phyloP scores from a whole-genome alignment of 306 rosid species.

The Nissolia schottii region DNA sequence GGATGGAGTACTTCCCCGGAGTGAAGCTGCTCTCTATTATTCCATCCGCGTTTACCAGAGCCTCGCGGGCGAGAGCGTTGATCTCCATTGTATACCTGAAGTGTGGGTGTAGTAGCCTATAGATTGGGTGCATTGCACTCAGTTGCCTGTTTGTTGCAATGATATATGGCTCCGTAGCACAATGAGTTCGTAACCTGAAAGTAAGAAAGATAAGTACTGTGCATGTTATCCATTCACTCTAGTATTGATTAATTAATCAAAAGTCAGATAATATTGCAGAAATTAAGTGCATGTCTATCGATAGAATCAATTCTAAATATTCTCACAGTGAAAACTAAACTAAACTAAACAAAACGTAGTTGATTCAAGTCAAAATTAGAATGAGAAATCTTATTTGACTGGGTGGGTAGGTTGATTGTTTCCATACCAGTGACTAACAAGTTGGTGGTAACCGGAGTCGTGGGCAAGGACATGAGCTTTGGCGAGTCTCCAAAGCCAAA shows the following conservation, averaged over 20 bases:
- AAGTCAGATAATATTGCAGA: background rate
- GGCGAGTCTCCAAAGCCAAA: constrained; percentile 94
- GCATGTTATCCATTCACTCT: no score
- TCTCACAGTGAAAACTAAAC: no score
- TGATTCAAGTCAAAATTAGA: background rate
- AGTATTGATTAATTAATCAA: no score
- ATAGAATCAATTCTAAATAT: no score
- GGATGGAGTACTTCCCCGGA: constrained; percentile 47
- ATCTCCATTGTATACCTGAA: constrained; percentile 91
- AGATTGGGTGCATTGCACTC: constrained; percentile 82
- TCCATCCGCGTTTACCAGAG: constrained; percentile 59
- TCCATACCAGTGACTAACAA: constrained; percentile 72
- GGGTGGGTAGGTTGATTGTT: no score
- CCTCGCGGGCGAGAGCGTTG: constrained; percentile 71
- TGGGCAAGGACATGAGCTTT: constrained; percentile 84
- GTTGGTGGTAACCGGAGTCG: constrained; percentile 81
- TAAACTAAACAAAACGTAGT: no score
- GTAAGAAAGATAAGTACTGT: background rate
- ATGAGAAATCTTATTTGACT: background rate
- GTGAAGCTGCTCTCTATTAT: constrained; percentile 51
- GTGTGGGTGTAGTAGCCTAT: constrained; percentile 73
- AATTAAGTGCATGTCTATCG: no score
- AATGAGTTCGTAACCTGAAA: constrained; percentile 79
- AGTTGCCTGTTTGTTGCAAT: constrained; percentile 78
- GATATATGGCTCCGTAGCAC: constrained; percentile 71